Conservation (phyloP, 148 eudicot species). For the Fagopyrum tataricum region DNA sequence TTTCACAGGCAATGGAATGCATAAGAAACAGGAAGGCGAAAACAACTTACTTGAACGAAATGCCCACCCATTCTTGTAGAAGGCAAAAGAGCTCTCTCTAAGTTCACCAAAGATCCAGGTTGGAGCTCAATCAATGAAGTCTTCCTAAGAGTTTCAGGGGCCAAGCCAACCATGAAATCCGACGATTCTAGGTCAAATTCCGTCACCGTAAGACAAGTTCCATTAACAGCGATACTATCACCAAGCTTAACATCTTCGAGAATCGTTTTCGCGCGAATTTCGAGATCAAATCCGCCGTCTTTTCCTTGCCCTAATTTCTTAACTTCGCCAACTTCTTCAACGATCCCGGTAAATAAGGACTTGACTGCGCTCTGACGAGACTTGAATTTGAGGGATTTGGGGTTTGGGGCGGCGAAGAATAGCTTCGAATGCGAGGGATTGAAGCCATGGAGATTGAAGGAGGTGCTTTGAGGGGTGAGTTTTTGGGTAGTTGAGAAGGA, state of each 20-base stretch:
- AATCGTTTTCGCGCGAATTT: slow-evolving; percentile 53
- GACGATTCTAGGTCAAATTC: slow-evolving; percentile 34
- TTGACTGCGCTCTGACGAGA: slow-evolving; percentile 17
- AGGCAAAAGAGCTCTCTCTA: slow-evolving; percentile 81
- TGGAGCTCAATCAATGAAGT: slow-evolving; percentile 63
- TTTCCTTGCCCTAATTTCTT: slow-evolving; percentile 42
- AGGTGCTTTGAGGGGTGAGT: background rate
- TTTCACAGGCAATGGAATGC: background rate
- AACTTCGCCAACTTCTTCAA: slow-evolving; percentile 76
- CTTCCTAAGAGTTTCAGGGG: slow-evolving; percentile 76
- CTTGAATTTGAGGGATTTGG: slow-evolving; percentile 20
- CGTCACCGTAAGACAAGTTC: slow-evolving; percentile 84
- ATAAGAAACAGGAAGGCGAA: background rate
- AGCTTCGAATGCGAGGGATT: slow-evolving; percentile 5
- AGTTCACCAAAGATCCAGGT: slow-evolving; percentile 63
- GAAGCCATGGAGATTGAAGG: background rate
- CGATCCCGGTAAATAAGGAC: slow-evolving; percentile 80
- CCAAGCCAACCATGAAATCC: slow-evolving; percentile 69
- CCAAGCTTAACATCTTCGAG: slow-evolving; percentile 75
- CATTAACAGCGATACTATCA: slow-evolving; percentile 86
- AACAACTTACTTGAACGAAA: slow-evolving; percentile 50
- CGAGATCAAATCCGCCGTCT: slow-evolving; percentile 56
- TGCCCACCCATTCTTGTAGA: slow-evolving; percentile 98
- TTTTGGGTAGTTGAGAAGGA: slow-evolving; percentile 3
- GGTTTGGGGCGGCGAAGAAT: slow-evolving; percentile 15